phyloP scores from a whole-genome alignment of 2,329 filamentous ascomycete species.

The Colletotrichum lupini region DNA sequence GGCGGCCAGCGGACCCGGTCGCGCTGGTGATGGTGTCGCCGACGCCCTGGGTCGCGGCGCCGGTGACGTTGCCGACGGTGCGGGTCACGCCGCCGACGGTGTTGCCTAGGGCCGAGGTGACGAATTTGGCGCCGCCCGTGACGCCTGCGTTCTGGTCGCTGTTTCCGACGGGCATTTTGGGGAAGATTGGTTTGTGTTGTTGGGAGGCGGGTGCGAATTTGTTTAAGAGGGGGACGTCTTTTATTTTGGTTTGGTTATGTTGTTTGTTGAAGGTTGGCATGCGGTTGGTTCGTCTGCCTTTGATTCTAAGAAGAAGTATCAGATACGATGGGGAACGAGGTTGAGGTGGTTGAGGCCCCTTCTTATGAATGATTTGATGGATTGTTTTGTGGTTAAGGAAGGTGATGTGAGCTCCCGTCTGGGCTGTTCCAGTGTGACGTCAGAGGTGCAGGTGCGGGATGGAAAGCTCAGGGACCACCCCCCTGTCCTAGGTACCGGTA shows the following conservation, averaged over 20 bases:
- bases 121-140: constrained; percentile 49
- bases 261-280: not conserved
- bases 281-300: not conserved
- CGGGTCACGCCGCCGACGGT: constrained; percentile 52
- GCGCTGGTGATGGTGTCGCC: constrained; percentile 65
- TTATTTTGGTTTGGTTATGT: not conserved
- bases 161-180: constrained; percentile 38
- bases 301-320: too few species aligned
- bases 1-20: constrained; percentile 64
- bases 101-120: constrained; percentile 54
- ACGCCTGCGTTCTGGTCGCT: constrained; percentile 39
- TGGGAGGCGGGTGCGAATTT: not conserved
- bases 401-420: not conserved
- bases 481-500: constrained; percentile 1
- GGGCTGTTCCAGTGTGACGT: constrained; percentile 7
- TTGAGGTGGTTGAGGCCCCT: not conserved
- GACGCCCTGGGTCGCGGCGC: constrained; percentile 66
- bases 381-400: not conserved
- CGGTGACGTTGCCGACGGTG: constrained; percentile 54
- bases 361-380: not conserved
- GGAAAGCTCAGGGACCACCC: not conserved
- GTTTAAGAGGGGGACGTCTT: not conserved
- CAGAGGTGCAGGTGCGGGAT: not conserved
- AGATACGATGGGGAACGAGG: fast-evolving
- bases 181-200: constrained; percentile 36